Evolutionary conservation across 2,329 filamentous ascomycete genomes (phyloP).

Genomic region (Dactylellina haptotyla): DNA sequence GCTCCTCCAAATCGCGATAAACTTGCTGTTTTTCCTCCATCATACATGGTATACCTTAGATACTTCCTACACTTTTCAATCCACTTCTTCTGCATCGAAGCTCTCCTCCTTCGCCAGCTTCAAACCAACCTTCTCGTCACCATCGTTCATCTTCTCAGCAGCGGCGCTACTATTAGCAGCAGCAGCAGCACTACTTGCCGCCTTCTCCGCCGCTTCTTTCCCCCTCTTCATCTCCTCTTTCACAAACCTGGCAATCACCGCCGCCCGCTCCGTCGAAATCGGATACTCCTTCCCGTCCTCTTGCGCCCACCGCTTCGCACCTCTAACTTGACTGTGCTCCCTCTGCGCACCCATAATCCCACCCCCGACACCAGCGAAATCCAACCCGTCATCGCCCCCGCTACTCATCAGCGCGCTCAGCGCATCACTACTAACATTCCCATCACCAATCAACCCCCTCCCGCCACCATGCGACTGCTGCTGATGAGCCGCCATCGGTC

Average conservation of each 20-base stretch:
- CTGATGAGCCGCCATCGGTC: conserved; percentile 56
- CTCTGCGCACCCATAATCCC: conserved; percentile 53
- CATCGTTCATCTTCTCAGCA: too few species aligned
- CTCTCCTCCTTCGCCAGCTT: conserved; percentile 34
- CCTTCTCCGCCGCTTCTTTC: conserved; percentile 23
- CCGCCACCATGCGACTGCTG: conserved; percentile 59
- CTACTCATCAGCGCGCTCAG: conserved; percentile 64
- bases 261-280: conserved; percentile 75
- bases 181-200: not conserved
- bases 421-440: conserved; percentile 37
- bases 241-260: conserved; percentile 76
- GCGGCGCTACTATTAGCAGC: not conserved
- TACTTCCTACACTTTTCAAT: conserved; percentile 19
- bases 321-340: conserved; percentile 52
- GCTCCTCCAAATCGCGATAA: too few species aligned
- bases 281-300: conserved; percentile 76
- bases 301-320: conserved; percentile 70
- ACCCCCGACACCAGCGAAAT: conserved; percentile 48
- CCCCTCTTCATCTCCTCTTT: conserved; percentile 61
- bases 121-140: not conserved
- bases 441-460: conserved; percentile 65
- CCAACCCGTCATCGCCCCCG: conserved; percentile 69
- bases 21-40: too few species aligned
- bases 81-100: conserved; percentile 43
- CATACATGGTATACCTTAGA: too few species aligned